Percentiles rank a stretch among this genome's conserved stretches.
phyloP scores from a whole-genome alignment of 164 flowering plant species.

The Magnolia sinica region DNA sequence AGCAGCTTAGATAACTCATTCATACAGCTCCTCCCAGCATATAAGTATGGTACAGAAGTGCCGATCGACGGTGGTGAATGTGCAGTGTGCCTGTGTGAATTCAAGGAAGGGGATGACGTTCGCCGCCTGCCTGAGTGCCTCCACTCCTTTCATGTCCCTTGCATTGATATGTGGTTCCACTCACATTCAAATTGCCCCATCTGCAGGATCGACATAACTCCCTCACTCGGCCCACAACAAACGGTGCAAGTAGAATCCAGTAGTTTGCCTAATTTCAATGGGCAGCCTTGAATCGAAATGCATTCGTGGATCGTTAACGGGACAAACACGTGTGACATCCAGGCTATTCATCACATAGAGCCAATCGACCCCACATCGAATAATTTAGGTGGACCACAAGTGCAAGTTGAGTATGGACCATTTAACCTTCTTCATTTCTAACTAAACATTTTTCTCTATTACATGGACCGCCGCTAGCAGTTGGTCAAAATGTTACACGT shows the following conservation, averaged over 20 bases:
- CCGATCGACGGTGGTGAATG: conserved; percentile 15
- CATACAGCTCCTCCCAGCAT: conserved; percentile 3
- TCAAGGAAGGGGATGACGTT: conserved; percentile 52
- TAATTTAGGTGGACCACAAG: no score
- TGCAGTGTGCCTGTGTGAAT: conserved; percentile 18
- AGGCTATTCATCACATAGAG: no score
- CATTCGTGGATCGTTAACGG: no score
- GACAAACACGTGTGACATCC: no score
- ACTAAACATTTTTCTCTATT: no score
- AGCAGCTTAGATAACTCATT: conserved; percentile 4
- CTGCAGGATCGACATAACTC: conserved; percentile 41
- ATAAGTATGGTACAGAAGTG: conserved; percentile 32
- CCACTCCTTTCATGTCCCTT: conserved; percentile 53
- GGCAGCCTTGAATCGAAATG: not conserved
- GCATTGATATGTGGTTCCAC: conserved; percentile 74
- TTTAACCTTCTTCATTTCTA: no score
- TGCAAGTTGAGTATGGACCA: no score
- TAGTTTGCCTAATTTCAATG: not conserved
- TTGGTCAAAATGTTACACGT: no score
- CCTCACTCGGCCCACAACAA: conserved; percentile 2
- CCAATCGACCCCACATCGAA: no score
- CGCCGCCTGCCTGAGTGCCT: conserved; percentile 49
- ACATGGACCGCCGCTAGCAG: no score
- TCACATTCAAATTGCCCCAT: conserved; percentile 70
- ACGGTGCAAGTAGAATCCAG: not conserved